Evolutionary conservation across 129 eudicot genomes (phyloP).

Genomic region (Chrysanthemum makinoi): DNA sequence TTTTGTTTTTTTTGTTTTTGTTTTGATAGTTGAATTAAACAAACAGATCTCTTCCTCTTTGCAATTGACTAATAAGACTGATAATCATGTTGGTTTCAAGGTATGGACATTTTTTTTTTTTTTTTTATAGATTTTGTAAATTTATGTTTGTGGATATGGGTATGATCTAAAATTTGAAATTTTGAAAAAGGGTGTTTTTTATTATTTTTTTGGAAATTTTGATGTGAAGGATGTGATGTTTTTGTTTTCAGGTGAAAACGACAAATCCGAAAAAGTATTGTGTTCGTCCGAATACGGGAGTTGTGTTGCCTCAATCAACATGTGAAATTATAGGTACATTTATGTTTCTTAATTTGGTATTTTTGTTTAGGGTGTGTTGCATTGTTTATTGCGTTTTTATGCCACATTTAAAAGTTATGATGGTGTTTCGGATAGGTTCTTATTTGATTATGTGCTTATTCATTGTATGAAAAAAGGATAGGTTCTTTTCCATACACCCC

Average conservation of each 20-base stretch:
- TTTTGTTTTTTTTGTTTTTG: constrained; percentile 10
- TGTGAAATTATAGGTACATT: constrained; percentile 75
- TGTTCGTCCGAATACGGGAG: constrained; percentile 91
- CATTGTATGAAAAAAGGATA: too few species aligned
- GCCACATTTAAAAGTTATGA: too few species aligned
- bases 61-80: constrained; percentile 72
- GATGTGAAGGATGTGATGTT: not conserved
- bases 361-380: too few species aligned
- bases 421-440: too few species aligned
- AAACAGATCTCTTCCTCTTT: constrained; percentile 91
- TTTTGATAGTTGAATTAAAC: constrained; percentile 65
- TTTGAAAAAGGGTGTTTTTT: not conserved
- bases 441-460: too few species aligned
- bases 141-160: not conserved
- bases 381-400: too few species aligned
- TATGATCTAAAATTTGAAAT: constrained; percentile 9
- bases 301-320: constrained; percentile 72
- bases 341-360: not conserved
- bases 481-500: too few species aligned
- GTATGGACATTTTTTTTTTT: constrained; percentile 20
- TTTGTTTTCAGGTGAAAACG: constrained; percentile 64
- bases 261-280: constrained; percentile 97
- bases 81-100: constrained; percentile 88
- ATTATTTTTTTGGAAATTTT: not conserved
- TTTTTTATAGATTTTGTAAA: not conserved